These are phyloP conservation scores for Globisporangium paroecandrum DNA, from an alignment of 352 stramenopile species.

Conservation along the genomic window DNA sequence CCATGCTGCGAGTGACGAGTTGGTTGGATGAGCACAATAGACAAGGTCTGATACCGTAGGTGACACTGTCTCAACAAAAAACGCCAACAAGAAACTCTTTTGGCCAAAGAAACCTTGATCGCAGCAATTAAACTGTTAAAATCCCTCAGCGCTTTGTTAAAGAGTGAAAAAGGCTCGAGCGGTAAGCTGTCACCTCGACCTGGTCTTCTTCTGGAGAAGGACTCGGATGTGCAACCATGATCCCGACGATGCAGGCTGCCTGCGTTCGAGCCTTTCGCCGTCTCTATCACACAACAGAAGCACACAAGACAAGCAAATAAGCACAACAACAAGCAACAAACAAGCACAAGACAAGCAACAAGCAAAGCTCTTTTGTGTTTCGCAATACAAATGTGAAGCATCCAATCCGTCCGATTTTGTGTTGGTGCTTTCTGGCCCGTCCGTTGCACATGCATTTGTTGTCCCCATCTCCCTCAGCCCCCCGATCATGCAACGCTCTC, in stretches of 20 bases:
- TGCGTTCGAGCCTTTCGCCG: neutral
- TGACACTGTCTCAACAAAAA: neutral
- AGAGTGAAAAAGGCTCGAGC: neutral
- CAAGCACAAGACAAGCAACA: neutral
- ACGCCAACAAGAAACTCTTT: neutral
- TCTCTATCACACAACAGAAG: neutral
- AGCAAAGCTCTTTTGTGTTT: conserved; percentile 2
- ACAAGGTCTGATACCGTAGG: neutral
- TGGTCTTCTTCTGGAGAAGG: neutral
- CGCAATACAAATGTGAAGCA: neutral
- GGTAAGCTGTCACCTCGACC: neutral
- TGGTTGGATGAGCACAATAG: neutral
- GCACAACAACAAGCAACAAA: neutral
- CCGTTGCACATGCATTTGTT: conserved; percentile 3
- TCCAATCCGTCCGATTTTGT: neutral
- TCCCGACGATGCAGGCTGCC: neutral
- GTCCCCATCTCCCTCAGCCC: neutral
- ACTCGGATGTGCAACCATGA: neutral
- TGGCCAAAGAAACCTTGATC: neutral
- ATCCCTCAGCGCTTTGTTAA: neutral
- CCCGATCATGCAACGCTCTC: conserved; percentile 10
- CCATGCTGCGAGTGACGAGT: neutral
- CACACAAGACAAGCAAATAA: neutral
- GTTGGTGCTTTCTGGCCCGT: conserved; percentile 6
- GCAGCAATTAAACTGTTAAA: neutral